phyloP scores from a whole-genome alignment of 2,329 filamentous ascomycete genomes.

The Exserohilum rostratum region DNA sequence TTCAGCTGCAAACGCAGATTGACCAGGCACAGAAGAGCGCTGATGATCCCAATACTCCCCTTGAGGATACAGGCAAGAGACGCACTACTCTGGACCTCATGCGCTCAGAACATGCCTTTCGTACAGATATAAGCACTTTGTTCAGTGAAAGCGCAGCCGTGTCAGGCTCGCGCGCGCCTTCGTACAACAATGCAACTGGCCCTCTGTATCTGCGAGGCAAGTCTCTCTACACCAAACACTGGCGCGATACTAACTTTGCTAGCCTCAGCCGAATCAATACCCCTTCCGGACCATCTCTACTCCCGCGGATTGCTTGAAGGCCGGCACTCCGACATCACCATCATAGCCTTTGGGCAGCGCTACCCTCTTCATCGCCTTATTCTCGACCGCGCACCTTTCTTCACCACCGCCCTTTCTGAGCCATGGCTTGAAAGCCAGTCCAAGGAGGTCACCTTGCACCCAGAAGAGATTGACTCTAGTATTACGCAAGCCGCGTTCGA shows the following conservation, averaged over 20 bases:
- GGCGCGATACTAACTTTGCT: conserved; percentile 20
- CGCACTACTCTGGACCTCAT: conserved; percentile 35
- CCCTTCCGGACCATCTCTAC: conserved; percentile 60
- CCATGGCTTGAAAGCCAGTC: conserved; percentile 62
- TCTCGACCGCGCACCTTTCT: conserved; percentile 63
- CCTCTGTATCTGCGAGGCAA: conserved; percentile 44
- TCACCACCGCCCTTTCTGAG: conserved; percentile 59
- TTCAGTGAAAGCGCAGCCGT: conserved; percentile 51
- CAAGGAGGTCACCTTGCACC: conserved; percentile 59
- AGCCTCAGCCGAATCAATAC: conserved; percentile 47
- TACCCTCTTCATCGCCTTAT: conserved; percentile 62
- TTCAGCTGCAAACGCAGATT: conserved; percentile 44
- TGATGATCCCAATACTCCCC: conserved; percentile 54
- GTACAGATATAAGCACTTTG: conserved; percentile 53
- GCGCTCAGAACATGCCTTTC: conserved; percentile 48
- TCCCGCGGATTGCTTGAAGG: conserved; percentile 59
- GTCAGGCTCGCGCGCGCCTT: conserved; percentile 49
- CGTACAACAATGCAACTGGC: conserved; percentile 49
- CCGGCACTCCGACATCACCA: conserved; percentile 60
- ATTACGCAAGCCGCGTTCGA: conserved; percentile 62
- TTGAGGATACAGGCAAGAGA: conserved; percentile 37
- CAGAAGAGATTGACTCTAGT: conserved; percentile 60
- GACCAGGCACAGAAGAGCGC: conserved; percentile 55
- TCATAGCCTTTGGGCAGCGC: conserved; percentile 58
- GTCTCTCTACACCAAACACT: no score